Conservation (phyloP, 75 land plant genomes). For the Picea glauca region DNA sequence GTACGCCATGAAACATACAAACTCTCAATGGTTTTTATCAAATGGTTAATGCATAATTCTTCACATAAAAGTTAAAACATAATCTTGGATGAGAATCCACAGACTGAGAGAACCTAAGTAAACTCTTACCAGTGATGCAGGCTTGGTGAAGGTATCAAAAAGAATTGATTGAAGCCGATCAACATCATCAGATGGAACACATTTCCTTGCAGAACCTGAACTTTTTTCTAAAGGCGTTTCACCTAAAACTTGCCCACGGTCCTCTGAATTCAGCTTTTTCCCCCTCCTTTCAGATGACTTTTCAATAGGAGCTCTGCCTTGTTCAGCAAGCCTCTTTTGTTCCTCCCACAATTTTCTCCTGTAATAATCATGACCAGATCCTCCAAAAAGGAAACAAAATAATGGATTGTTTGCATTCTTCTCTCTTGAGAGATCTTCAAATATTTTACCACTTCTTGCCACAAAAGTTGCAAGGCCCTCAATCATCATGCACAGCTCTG, state of each 20-base stretch:
- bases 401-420: constrained; percentile 75
- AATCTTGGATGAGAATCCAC: neutral
- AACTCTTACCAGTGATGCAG: constrained; percentile 19
- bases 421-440: constrained; percentile 87
- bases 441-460: constrained; percentile 73
- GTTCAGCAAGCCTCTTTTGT: constrained; percentile 39
- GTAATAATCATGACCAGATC: constrained; percentile 82
- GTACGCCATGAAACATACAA: neutral
- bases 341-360: constrained; percentile 90
- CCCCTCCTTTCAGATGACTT: neutral
- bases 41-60: neutral
- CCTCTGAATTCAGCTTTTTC: constrained; percentile 16
- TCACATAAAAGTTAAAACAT: neutral
- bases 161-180: constrained; percentile 42
- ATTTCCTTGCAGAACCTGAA: neutral
- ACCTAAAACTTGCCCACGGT: constrained; percentile 38
- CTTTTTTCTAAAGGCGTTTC: constrained; percentile 35
- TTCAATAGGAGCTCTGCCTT: constrained; percentile 18
- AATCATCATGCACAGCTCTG: constrained; percentile 59
- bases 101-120: neutral
- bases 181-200: constrained; percentile 29
- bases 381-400: constrained; percentile 81
- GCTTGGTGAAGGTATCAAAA: constrained; percentile 31
- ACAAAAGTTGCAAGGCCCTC: constrained; percentile 92
- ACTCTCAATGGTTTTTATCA: neutral